Base-by-base conservation (phyloP, 2,329 filamentous ascomycete species). In the Zasmidium angulare region DNA sequence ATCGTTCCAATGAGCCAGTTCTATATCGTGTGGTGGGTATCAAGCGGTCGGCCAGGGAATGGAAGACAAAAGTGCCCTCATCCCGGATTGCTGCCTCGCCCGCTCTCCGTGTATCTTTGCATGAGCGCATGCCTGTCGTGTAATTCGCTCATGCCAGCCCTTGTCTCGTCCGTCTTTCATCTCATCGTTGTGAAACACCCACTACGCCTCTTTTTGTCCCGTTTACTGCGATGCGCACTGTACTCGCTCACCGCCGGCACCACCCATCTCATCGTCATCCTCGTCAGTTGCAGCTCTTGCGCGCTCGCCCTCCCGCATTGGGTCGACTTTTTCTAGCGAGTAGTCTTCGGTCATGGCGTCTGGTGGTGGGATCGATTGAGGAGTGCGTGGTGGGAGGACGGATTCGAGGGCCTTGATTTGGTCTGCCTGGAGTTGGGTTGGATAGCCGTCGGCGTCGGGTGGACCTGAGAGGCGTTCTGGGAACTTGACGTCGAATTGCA, bases 401-500 rank as follows among this genome's bases (percentile, higher is more conserved):
- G 87, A 84, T 73, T 95, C 92, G 43, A 99, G 87, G 12, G 88
- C 82, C 58, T 90, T 86, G 68, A 96, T 89, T 63, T 90, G 88
- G 59, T 86, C 82, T 17, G 86, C 80, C 53, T 89, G 72, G 73
- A 81, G 75, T 36, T 62, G 29, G 2, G 69, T 71, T 3, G 78
- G 71, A 53, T 69, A 74, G 55, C 75, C 80, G 20, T 81, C 77
- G 24, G 65, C 64, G 60, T 69, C 71, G 43, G 64, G 64, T 23
- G 76, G 74, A 20, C 76, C 77, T 54, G 66, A 68, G 23, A 82
- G 72, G 21, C 71, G 71, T 50, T 80, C 88, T 51, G 95, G 95
- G 84, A 99, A 98, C 80, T 96, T 96, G 79, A 99, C 92, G 72
- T 90, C 88, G 81, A 99, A 99, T 75, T 96, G 91, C 72, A 99